Percentiles rank a stretch among this genome's conserved stretches.
Conservation (phyloP, 2,329 filamentous ascomycete species). For the Trichoderma afroharzianum region DNA sequence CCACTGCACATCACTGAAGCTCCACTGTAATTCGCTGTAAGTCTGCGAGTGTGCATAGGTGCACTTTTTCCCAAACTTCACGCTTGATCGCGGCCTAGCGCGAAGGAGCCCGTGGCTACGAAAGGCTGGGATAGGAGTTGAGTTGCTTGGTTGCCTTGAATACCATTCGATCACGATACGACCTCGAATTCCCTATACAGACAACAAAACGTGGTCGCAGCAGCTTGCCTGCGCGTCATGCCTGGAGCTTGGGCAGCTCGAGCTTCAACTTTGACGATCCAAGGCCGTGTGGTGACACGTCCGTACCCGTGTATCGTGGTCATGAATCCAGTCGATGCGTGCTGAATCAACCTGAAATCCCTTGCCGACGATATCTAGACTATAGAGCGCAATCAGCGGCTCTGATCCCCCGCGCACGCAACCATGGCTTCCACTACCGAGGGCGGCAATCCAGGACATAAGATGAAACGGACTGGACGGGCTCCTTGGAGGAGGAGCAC, state of each 20-base stretch:
- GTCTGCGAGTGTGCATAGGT: background rate
- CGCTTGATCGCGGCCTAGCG: background rate
- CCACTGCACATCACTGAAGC: background rate
- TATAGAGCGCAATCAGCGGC: background rate
- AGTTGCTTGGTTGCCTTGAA: background rate
- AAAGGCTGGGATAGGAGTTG: background rate
- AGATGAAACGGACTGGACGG: constrained; percentile 18
- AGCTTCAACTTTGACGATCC: background rate
- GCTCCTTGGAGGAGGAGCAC: constrained; percentile 2
- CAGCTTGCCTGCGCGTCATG: background rate
- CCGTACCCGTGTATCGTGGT: background rate
- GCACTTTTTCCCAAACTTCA: background rate
- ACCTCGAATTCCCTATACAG: background rate
- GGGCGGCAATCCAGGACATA: background rate
- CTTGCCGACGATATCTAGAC: background rate
- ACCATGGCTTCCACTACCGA: constrained; percentile 1
- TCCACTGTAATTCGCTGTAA: background rate
- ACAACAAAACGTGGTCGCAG: background rate
- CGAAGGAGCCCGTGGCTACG: background rate
- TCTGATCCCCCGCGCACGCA: background rate
- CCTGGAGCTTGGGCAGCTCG: background rate
- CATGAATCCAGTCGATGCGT: background rate
- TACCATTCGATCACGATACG: background rate
- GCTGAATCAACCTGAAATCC: background rate
- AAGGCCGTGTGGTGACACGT: background rate